Base-by-base conservation (phyloP, 2,329 filamentous ascomycete genomes). In the Davidsoniella neocaledoniae region DNA sequence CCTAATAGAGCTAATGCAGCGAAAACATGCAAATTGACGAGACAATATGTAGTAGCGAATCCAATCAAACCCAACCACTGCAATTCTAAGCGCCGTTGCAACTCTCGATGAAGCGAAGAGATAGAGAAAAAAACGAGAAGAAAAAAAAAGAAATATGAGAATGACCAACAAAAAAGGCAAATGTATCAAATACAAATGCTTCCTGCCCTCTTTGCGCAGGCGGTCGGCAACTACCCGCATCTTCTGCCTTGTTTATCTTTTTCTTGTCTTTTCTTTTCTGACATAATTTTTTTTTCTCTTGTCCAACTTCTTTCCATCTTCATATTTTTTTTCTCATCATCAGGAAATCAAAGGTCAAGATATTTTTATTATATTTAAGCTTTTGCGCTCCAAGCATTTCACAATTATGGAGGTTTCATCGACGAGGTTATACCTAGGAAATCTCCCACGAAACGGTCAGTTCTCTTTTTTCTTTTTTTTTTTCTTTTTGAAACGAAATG, bases 341-440 rank as follows among this genome's bases (percentile, higher is more conserved):
- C 19, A 29, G 43, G 37, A 50, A 39, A 43, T 55, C 55, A 23
- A 23, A 23, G 21, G 5, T 55, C 51, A 33, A 33, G 29, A 3
- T 33, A 48, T 38, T 45, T 46, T 54, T 49, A 43, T 41, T 48
- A 54, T 55, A 48, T 47, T 48, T 53, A 45, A 46, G 43, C 50
- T 39, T 46, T 53, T 43, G 37, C 46, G 48, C 41, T 37, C 43
- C 46, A 47, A 44, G 53, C 54, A 38, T 58, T 57, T 58, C 63
- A 74, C 67, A 65, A 87, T 86, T 77, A 82, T 79, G 61, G 86
- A 94, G 71, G 90, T 95, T 58, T 94, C 87, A 56, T 83, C 84
- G 58, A 96, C 90, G 63, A 80, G 91, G 71, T 84, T 96, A 59
- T 98, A 96, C 72, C 73, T 96, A 71, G 90, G 90, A 68, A 96